Conservation (phyloP, 192 early-diverging fungal species). For the Linnemannia schmuckeri region DNA sequence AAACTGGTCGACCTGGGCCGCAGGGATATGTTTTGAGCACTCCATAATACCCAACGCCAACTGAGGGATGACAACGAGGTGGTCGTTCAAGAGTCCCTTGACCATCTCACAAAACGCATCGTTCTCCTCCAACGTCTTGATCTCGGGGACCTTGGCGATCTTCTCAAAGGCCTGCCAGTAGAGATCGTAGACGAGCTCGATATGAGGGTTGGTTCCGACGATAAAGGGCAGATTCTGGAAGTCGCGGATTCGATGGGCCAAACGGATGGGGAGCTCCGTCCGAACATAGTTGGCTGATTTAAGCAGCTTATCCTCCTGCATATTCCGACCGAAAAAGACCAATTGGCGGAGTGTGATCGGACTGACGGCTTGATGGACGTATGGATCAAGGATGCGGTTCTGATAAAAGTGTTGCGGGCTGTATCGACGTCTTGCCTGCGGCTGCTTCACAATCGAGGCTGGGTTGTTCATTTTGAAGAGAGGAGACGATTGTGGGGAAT, state of each 20-base stretch:
- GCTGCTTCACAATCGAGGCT: conserved; percentile 26
- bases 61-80: conserved; percentile 89
- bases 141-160: conserved; percentile 76
- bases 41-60: conserved; percentile 90
- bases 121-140: conserved; percentile 88
- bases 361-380: conserved; percentile 80
- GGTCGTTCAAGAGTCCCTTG: conserved; percentile 79
- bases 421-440: conserved; percentile 19
- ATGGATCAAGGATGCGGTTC: conserved; percentile 90
- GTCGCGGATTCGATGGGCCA: conserved; percentile 93
- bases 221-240: conserved; percentile 95
- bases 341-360: conserved; percentile 92
- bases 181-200: conserved; percentile 85
- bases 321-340: conserved; percentile 89
- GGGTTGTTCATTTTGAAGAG: conserved; percentile 31
- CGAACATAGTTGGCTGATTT: conserved; percentile 93
- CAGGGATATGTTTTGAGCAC: conserved; percentile 76
- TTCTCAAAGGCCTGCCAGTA: conserved; percentile 96
- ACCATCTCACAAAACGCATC: conserved; percentile 83
- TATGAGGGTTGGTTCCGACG: conserved; percentile 93
- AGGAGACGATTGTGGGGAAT: conserved; percentile 29
- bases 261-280: conserved; percentile 87
- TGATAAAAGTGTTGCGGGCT: conserved; percentile 87
- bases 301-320: conserved; percentile 87
- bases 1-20: conserved; percentile 81